These are phyloP conservation scores for Alternaria sp. DNA, from an alignment of 2,329 filamentous ascomycete species.

Conservation along the genomic window DNA sequence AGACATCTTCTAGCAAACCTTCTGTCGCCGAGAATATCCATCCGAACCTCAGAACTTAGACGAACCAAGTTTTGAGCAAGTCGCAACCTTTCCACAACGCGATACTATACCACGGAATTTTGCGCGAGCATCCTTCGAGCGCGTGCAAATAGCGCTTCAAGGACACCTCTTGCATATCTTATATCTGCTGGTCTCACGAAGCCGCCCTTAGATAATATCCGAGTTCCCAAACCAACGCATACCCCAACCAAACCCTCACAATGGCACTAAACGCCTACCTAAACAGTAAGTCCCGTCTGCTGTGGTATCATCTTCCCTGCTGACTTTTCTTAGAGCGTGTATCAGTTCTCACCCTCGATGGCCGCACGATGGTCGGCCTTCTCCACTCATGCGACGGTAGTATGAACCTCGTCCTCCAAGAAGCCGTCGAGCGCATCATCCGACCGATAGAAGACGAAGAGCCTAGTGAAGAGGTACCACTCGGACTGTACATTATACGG, in stretches of 20 bases:
- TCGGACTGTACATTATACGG: slow-evolving; percentile 90
- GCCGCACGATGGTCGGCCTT: slow-evolving; percentile 78
- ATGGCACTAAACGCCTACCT: slow-evolving; percentile 57
- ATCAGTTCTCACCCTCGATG: slow-evolving; percentile 89
- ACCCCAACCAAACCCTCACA: slow-evolving; percentile 8
- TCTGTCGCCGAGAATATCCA: background rate
- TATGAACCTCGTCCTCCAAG: slow-evolving; percentile 88
- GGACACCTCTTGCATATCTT: fast-evolving
- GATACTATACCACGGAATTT: background rate
- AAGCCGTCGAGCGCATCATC: slow-evolving; percentile 90
- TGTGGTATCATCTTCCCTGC: background rate
- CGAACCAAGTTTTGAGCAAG: background rate
- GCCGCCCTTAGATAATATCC: background rate
- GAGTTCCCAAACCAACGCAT: background rate
- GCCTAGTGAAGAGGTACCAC: slow-evolving; percentile 78
- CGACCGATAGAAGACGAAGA: slow-evolving; percentile 84
- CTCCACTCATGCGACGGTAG: slow-evolving; percentile 88
- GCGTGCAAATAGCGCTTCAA: background rate
- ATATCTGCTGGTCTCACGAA: background rate
- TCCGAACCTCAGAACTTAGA: too few species aligned
- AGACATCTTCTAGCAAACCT: background rate
- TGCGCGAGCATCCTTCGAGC: background rate
- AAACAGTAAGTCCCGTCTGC: slow-evolving; percentile 46
- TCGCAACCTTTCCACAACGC: background rate
- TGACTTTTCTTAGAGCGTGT: slow-evolving; percentile 75